Conservation (phyloP, 192 early-diverging fungal species). For the Backusella circina region DNA sequence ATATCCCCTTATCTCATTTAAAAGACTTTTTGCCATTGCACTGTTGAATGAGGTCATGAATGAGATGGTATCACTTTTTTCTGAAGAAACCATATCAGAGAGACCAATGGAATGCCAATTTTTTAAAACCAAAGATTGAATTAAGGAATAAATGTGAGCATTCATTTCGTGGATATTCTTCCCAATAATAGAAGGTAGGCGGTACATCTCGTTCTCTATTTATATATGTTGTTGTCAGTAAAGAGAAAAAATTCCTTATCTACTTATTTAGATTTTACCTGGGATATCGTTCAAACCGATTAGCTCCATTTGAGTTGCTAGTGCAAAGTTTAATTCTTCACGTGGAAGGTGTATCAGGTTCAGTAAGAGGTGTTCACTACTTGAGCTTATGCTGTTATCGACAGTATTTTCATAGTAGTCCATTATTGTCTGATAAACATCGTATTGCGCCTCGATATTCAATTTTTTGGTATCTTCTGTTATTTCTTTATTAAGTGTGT, state of each 20-base stretch:
- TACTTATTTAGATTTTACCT: slow-evolving; percentile 1
- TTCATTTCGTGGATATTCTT: slow-evolving; percentile 4
- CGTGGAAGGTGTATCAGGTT: neutral
- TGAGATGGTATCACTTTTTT: neutral
- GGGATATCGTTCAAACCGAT: neutral
- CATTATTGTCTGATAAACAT: neutral
- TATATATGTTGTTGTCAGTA: neutral
- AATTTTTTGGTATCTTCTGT: neutral
- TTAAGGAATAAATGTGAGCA: neutral
- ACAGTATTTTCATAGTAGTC: neutral
- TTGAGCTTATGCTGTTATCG: neutral
- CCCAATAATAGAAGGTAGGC: neutral
- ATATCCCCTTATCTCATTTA: neutral
- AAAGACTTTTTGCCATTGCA: neutral
- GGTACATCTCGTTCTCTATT: neutral
- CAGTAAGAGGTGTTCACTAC: neutral
- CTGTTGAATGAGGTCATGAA: slow-evolving; percentile 1
- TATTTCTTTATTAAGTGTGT: too few relatives aligned
- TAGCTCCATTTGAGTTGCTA: neutral
- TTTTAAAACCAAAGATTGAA: neutral
- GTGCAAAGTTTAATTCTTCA: neutral
- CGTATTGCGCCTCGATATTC: neutral
- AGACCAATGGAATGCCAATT: neutral
- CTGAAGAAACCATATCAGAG: neutral
- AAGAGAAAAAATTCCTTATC: neutral